Evolutionary conservation across 768 basidiomycete species (phyloP).

Genomic region (Mycena vitilis): DNA sequence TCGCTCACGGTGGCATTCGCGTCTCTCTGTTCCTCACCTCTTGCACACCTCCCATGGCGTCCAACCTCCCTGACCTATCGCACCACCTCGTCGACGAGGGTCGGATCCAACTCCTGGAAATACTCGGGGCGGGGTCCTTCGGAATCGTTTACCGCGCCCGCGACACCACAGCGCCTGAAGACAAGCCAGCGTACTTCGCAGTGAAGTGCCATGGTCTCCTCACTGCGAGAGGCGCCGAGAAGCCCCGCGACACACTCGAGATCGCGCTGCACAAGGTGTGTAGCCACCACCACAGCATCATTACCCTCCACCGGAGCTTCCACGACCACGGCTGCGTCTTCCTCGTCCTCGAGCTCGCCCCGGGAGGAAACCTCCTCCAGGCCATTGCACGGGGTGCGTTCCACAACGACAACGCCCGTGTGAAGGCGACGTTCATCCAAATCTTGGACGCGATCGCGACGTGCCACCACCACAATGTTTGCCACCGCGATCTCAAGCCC

Average conservation of each 20-base stretch:
- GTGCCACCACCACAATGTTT: conserved; percentile 79
- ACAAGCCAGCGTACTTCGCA: conserved; percentile 40
- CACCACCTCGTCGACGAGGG: too few species aligned
- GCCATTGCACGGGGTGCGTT: conserved; percentile 54
- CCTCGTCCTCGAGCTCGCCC: conserved; percentile 41
- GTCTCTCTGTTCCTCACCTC: too few species aligned
- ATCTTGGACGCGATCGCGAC: conserved; percentile 75
- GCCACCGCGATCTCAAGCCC: conserved; percentile 54
- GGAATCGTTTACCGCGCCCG: conserved; percentile 11
- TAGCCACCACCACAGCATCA: conserved; percentile 50
- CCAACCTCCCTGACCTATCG: too few species aligned
- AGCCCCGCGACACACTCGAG: conserved; percentile 54
- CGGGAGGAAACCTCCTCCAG: conserved; percentile 59
- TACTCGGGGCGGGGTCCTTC: too few species aligned
- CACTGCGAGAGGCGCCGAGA: conserved; percentile 40
- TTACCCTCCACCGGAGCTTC: conserved; percentile 61
- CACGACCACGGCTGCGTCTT: conserved; percentile 47
- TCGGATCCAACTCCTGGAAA: too few species aligned
- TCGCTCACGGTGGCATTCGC: too few species aligned
- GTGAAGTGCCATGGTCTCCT: conserved; percentile 63
- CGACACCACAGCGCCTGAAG: not conserved
- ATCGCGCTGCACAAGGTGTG: conserved; percentile 49
- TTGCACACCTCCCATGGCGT: too few species aligned
- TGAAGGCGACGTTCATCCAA: conserved; percentile 65
- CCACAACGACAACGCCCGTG: conserved; percentile 54